Evolutionary conservation across 768 basidiomycete genomes (phyloP), one percentile per base, ranked within the genome.

Genomic region (Jaapia argillacea): DNA sequence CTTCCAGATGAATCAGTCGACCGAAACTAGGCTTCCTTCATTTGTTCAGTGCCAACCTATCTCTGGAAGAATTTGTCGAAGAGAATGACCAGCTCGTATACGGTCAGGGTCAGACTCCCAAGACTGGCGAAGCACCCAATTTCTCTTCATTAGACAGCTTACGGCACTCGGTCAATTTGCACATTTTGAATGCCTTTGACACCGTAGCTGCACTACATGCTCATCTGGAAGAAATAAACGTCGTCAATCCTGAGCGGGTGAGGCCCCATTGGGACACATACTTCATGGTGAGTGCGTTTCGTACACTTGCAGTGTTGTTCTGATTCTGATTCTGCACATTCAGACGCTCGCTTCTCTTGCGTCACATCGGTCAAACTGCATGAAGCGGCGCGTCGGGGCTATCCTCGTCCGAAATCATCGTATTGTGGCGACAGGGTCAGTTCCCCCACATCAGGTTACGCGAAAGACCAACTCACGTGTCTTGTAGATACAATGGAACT

Each of bases 371-470:
- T 92, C 90, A 3, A 96, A 96, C 56, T 96, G 93, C 58, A 96
- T 97, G 92, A 96, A 97, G 59, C 76, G 93, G 5, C 75, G 96
- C 2, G 96, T 99, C 0, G 96, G 96, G 5, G 93, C 93, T 0
- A 79, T 99, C 16, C 67, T 99, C 23, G 93, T 97, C 24, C 77
- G 88, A 0, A 81, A 86, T 44, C 79, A 84, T 48, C 76, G 86
- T 23, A 75, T 90, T 21, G 65, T 90, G 18, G 74, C 85, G 24
- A 86, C 87, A 10, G 87, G 87, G 85, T 85, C 62, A 40, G 68
- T 52, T 10, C 7, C 22, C 22, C 37, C 22, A 38, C 37, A 12
- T 6, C 21, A 38, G 37, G 37, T 16, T 7, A 10, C 37, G 37
- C 7, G 21, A 10, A 7, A 13, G 37, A 27, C 2, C 12, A 7